Evolutionary conservation across 2,329 filamentous ascomycete species (phyloP).

Genomic region (Ambrosiella cleistominuta): DNA sequence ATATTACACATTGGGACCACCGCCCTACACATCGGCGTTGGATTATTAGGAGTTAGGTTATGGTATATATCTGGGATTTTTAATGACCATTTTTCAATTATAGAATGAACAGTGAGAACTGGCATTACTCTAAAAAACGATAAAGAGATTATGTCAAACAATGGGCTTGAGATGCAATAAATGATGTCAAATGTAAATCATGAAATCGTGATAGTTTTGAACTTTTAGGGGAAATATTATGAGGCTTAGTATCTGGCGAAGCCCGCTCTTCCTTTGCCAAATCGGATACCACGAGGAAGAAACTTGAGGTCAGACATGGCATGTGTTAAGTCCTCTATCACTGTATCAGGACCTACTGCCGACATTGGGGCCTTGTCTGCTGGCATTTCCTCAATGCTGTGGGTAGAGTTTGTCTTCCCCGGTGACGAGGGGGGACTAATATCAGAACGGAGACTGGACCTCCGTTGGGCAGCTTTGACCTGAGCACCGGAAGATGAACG

Average conservation of each 20-base stretch:
- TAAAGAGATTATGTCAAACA: background rate
- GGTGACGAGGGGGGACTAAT: constrained; percentile 2
- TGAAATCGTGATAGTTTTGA: background rate
- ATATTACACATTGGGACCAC: background rate
- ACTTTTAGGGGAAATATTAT: background rate
- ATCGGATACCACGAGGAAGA: constrained; percentile 48
- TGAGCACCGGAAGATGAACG: constrained; percentile 27
- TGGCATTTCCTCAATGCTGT: background rate
- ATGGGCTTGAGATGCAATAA: background rate
- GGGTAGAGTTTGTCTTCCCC: background rate
- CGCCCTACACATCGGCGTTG: background rate
- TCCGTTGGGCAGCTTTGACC: constrained; percentile 17
- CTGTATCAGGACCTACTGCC: constrained; percentile 23
- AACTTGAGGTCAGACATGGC: constrained; percentile 59
- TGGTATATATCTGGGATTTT: constrained; percentile 1
- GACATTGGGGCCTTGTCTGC: background rate
- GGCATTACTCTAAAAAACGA: background rate
- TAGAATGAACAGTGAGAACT: background rate
- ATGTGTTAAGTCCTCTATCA: constrained; percentile 45
- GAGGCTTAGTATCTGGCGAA: constrained; percentile 30
- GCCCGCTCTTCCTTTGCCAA: constrained; percentile 41
- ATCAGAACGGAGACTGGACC: constrained; percentile 13
- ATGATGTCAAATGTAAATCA: background rate
- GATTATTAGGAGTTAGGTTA: background rate
- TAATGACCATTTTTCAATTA: background rate